A percentile compares a stretch with the other conserved stretches of the same genome.
Evolutionary conservation across 78 protist genomes (phyloP).

Genomic region (Dictyostelium capitatum): DNA sequence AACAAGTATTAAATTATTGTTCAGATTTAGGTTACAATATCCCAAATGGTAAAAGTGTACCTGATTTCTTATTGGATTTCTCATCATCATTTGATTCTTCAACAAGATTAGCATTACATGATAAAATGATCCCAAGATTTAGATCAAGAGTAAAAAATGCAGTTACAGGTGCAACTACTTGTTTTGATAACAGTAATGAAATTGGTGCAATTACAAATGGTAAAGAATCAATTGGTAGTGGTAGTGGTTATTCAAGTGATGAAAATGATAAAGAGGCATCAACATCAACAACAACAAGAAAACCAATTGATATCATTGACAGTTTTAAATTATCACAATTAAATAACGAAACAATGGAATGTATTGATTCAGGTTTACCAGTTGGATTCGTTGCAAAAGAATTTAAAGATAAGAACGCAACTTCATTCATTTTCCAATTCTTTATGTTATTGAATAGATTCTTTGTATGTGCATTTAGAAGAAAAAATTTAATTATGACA

Average conservation of each 20-base stretch:
- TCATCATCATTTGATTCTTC: background rate
- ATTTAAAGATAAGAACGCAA: slow-evolving; percentile 27
- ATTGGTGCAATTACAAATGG: background rate
- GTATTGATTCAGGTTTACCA: background rate
- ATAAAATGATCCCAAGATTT: background rate
- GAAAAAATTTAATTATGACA: slow-evolving; percentile 11
- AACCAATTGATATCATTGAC: slow-evolving; percentile 39
- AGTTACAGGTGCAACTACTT: too few species aligned
- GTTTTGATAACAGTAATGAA: too few species aligned
- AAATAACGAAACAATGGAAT: background rate
- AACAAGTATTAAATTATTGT: slow-evolving; percentile 28
- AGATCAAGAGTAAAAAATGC: background rate
- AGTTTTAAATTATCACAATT: slow-evolving; percentile 10
- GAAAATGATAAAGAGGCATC: background rate
- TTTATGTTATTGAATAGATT: slow-evolving; percentile 11
- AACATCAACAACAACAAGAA: background rate
- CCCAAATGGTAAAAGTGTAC: slow-evolving; percentile 21
- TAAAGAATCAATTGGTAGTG: background rate
- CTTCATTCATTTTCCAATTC: slow-evolving; percentile 12
- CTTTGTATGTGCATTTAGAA: slow-evolving; percentile 32
- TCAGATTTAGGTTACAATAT: background rate
- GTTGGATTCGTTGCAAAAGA: background rate
- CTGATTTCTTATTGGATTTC: slow-evolving; percentile 70
- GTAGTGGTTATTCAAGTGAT: background rate
- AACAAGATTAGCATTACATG: slow-evolving; percentile 5